Evolutionary conservation across 768 basidiomycete genomes (phyloP).

Genomic region (Ramaria sp.): DNA sequence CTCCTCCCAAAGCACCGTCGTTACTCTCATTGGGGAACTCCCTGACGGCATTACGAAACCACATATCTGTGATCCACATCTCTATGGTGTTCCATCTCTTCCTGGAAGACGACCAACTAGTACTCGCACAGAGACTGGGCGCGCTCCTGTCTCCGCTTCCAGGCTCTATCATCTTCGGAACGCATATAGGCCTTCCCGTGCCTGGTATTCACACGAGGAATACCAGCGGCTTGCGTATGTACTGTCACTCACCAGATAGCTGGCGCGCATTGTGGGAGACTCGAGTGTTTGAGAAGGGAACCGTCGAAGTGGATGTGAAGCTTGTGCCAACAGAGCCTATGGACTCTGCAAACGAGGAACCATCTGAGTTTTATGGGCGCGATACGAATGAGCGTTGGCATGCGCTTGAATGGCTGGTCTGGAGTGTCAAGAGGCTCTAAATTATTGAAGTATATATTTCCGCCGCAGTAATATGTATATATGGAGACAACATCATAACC

Average conservation of each 20-base stretch:
- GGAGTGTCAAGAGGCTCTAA: neutral
- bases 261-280: conserved; percentile 30
- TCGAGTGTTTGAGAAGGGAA: conserved; percentile 24
- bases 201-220: conserved; percentile 2
- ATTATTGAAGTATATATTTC: neutral
- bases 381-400: neutral
- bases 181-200: conserved; percentile 8
- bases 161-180: conserved; percentile 11
- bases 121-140: neutral
- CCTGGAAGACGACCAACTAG: conserved; percentile 1
- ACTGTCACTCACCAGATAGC: conserved; percentile 24
- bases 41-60: neutral
- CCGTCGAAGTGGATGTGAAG: conserved; percentile 20
- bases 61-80: conserved; percentile 7
- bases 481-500: no score
- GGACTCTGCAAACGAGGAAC: no score
- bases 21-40: neutral
- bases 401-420: neutral
- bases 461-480: neutral
- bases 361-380: no score
- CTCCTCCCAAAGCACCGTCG: neutral
- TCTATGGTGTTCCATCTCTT: conserved; percentile 12
- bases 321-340: conserved; percentile 11
- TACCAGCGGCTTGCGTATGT: conserved; percentile 15
- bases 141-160: conserved; percentile 18